Percentiles rank a stretch among this genome's conserved stretches.
Conservation (phyloP, 2,329 filamentous ascomycete species). For the Apiospora marii region DNA sequence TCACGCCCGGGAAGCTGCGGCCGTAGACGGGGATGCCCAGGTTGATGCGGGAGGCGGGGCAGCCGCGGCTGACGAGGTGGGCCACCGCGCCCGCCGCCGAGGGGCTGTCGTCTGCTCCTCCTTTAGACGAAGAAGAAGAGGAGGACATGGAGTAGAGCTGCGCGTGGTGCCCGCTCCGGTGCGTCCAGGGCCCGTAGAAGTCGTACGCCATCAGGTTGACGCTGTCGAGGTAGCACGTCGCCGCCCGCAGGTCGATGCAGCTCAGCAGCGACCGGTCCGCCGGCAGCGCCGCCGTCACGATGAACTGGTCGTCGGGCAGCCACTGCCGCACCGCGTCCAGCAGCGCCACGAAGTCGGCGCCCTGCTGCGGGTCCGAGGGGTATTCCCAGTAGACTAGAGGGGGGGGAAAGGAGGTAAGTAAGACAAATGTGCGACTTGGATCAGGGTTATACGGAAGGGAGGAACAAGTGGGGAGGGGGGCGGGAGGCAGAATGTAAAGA, state of each 20-base stretch:
- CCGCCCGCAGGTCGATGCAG: constrained; percentile 71
- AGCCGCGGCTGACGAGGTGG: constrained; percentile 70
- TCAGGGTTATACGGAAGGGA: not conserved
- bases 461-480: not conserved
- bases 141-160: constrained; percentile 72
- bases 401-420: no score
- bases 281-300: constrained; percentile 76
- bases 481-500: not conserved
- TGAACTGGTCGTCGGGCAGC: constrained; percentile 73
- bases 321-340: constrained; percentile 71
- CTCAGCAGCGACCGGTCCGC: constrained; percentile 71
- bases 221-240: constrained; percentile 73
- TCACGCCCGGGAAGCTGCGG: constrained; percentile 74
- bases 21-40: constrained; percentile 81
- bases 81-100: constrained; percentile 55
- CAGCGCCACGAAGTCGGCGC: constrained; percentile 73
- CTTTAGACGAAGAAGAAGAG: constrained; percentile 59
- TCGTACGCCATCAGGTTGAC: constrained; percentile 86
- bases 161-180: constrained; percentile 75
- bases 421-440: no score
- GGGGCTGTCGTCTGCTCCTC: not conserved
- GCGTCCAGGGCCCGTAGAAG: constrained; percentile 76
- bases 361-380: constrained; percentile 70
- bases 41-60: constrained; percentile 75
- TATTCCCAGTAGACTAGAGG: constrained; percentile 81